Conservation (phyloP, 257 asterid species). For the Nicotiana paniculata region DNA sequence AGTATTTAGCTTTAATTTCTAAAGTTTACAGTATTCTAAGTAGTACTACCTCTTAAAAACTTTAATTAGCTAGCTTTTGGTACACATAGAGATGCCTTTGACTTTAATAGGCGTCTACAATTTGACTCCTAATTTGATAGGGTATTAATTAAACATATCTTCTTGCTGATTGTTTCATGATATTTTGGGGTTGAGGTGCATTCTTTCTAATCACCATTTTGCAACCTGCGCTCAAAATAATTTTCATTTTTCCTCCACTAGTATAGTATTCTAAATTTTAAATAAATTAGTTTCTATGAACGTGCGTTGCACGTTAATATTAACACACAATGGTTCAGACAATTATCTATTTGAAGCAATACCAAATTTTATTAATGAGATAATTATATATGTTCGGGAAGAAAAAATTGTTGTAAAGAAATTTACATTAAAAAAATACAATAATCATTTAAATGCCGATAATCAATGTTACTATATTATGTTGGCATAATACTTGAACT, state of each 20-base stretch:
- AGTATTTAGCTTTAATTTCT: too few species aligned
- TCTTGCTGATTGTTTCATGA: not conserved
- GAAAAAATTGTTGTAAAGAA: too few species aligned
- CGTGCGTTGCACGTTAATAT: too few species aligned
- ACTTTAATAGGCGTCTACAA: not conserved
- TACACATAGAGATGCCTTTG: not conserved
- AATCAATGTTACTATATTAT: too few species aligned
- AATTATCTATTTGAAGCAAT: too few species aligned
- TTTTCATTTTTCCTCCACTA: not conserved
- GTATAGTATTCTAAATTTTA: not conserved
- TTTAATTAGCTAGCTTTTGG: not conserved
- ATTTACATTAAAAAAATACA: too few species aligned
- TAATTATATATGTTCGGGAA: too few species aligned
- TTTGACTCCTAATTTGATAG: not conserved
- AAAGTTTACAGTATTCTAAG: too few species aligned
- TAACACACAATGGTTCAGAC: too few species aligned
- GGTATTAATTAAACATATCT: conserved; percentile 5
- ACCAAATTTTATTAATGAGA: too few species aligned
- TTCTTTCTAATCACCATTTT: not conserved
- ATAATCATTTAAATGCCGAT: too few species aligned
- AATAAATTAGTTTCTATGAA: not conserved
- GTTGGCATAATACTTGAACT: too few species aligned
- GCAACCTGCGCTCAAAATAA: not conserved
- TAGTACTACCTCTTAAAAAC: not conserved
- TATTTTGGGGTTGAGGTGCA: not conserved